phyloP scores from a whole-genome alignment of 352 stramenopile genomes.

The Phytophthora rubi region DNA sequence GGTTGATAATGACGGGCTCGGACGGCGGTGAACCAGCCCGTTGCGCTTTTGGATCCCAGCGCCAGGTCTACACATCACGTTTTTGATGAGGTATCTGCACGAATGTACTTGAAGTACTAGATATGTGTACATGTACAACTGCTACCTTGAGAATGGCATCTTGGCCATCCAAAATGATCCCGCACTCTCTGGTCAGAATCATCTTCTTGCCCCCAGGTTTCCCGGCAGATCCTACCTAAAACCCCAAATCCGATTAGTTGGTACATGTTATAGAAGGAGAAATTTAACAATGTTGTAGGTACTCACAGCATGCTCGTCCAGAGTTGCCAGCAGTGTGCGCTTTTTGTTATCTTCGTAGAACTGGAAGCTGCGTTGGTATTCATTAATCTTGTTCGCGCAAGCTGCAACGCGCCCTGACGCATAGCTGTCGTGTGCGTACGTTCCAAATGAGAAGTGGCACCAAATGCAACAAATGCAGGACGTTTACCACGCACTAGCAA shows the following conservation, averaged over 20 bases:
- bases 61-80: slow-evolving; percentile 47
- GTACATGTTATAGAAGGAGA: background rate
- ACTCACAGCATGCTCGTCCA: slow-evolving; percentile 75
- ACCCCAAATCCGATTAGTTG: background rate
- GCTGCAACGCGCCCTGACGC: slow-evolving; percentile 67
- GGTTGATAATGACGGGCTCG: slow-evolving; percentile 62
- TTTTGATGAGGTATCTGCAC: background rate
- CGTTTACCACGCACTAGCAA: slow-evolving; percentile 56
- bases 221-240: slow-evolving; percentile 63
- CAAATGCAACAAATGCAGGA: background rate
- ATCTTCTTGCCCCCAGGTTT: slow-evolving; percentile 62
- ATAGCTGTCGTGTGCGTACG: slow-evolving; percentile 43
- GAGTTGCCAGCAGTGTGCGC: slow-evolving; percentile 58
- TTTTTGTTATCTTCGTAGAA: slow-evolving; percentile 75
- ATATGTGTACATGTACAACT: too few species aligned
- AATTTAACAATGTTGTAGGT: background rate
- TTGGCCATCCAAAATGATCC: slow-evolving; percentile 57
- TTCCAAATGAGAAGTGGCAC: background rate
- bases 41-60: slow-evolving; percentile 71
- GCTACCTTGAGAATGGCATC: slow-evolving; percentile 64
- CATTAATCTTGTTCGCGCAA: slow-evolving; percentile 76
- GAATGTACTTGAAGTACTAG: background rate
- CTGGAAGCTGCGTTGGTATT: slow-evolving; percentile 65
- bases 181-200: slow-evolving; percentile 69
- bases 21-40: slow-evolving; percentile 61